These are phyloP conservation scores for Phytophthora lateralis DNA, from an alignment of 352 stramenopile genomes.

Conservation along the genomic window DNA sequence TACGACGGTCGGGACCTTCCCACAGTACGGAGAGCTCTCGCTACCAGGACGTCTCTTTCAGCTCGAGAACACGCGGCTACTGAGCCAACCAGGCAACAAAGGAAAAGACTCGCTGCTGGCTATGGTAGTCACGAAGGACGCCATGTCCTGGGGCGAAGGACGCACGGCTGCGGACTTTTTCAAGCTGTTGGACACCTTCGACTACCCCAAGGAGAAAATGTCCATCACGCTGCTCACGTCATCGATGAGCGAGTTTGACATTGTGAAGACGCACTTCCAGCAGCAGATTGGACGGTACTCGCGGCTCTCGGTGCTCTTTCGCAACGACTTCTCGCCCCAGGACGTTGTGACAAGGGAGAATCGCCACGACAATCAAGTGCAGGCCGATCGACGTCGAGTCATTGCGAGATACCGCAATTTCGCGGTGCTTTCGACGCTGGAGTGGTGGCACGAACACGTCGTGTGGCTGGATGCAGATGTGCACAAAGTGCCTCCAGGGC, in stretches of 20 bases:
- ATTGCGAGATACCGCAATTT: slow-evolving; percentile 52
- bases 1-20: slow-evolving; percentile 6
- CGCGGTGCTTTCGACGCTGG: slow-evolving; percentile 37
- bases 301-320: slow-evolving; percentile 37
- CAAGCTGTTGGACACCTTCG: slow-evolving; percentile 29
- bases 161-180: slow-evolving; percentile 32
- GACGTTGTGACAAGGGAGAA: slow-evolving; percentile 22
- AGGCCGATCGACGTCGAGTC: slow-evolving; percentile 34
- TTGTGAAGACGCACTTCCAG: slow-evolving; percentile 13
- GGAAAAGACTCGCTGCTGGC: slow-evolving; percentile 27
- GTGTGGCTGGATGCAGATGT: slow-evolving; percentile 48
- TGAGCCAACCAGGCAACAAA: slow-evolving; percentile 7
- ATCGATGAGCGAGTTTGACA: slow-evolving; percentile 30
- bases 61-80: slow-evolving; percentile 5
- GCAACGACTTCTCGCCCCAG: slow-evolving; percentile 33
- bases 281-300: slow-evolving; percentile 19
- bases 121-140: slow-evolving; percentile 26
- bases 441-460: slow-evolving; percentile 42
- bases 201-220: slow-evolving; percentile 32
- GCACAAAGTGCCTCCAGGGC: slow-evolving; percentile 21
- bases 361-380: slow-evolving; percentile 33
- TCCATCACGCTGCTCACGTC: slow-evolving; percentile 45
- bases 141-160: slow-evolving; percentile 31
- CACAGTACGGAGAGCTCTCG: slow-evolving; percentile 9
- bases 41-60: slow-evolving; percentile 9